These are phyloP conservation scores for Phytophthora rubi DNA, from an alignment of 352 stramenopile genomes.

Conservation along the genomic window DNA sequence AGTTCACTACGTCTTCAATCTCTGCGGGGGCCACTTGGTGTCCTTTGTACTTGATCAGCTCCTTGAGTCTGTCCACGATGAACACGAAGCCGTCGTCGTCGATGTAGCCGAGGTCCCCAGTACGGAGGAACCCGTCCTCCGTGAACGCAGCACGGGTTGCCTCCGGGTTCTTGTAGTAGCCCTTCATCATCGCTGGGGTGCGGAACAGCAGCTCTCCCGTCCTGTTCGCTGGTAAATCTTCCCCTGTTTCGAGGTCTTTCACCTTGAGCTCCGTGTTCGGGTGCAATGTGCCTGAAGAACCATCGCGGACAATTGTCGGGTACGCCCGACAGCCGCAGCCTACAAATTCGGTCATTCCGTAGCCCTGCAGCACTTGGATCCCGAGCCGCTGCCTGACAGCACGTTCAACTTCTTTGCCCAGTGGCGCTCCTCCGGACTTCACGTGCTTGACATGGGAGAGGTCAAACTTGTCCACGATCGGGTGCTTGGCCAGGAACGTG, in stretches of 20 bases:
- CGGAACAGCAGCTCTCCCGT: constrained; percentile 79
- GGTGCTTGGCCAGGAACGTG: constrained; percentile 80
- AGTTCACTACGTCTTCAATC: constrained; percentile 89
- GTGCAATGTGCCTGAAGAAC: constrained; percentile 40
- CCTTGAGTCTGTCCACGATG: constrained; percentile 93
- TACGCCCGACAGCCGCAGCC: constrained; percentile 48
- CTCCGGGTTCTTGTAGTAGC: constrained; percentile 74
- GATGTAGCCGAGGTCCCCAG: constrained; percentile 90
- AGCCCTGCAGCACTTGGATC: constrained; percentile 47
- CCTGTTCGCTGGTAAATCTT: constrained; percentile 38
- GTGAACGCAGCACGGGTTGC: constrained; percentile 79
- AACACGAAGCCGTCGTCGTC: constrained; percentile 92
- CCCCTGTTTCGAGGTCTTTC: constrained; percentile 36
- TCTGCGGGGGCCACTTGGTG: constrained; percentile 92
- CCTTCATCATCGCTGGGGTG: constrained; percentile 35
- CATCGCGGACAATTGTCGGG: constrained; percentile 20
- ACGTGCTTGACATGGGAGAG: constrained; percentile 70
- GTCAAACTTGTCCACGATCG: constrained; percentile 89
- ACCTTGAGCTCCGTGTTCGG: constrained; percentile 47
- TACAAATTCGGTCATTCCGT: constrained; percentile 68
- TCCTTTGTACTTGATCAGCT: constrained; percentile 95
- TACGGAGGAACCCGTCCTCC: constrained; percentile 81
- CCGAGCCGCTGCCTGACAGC: constrained; percentile 64
- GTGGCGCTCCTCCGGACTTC: constrained; percentile 81
- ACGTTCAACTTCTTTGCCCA: constrained; percentile 72